Percentiles rank a stretch among this genome's conserved stretches.
Evolutionary conservation across 1,139 yeast genomes (phyloP).

Genomic region (Hanseniaspora uvarum): DNA sequence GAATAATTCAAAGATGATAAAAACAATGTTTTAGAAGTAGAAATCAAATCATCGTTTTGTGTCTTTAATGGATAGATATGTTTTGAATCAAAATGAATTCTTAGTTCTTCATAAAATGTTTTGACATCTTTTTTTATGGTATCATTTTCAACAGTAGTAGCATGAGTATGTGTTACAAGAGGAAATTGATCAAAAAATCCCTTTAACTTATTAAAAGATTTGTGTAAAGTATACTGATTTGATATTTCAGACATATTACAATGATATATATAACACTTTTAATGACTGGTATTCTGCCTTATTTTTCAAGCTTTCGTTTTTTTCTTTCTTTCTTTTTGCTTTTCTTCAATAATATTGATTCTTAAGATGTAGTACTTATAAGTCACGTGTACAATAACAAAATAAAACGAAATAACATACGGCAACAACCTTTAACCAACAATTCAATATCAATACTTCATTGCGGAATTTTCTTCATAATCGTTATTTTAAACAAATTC

Average conservation of each 20-base stretch:
- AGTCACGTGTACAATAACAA: too few species aligned
- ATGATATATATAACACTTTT: too few species aligned
- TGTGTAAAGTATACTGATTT: background rate
- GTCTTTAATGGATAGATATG: background rate
- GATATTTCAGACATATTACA: background rate
- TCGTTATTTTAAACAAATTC: too few species aligned
- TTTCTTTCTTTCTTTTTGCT: too few species aligned
- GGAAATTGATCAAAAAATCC: background rate
- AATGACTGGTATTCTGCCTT: too few species aligned
- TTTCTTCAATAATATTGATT: too few species aligned
- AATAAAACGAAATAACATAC: too few species aligned
- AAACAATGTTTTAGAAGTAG: background rate
- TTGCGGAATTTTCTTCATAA: too few species aligned
- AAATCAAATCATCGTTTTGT: background rate
- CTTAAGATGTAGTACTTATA: too few species aligned
- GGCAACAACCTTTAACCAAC: too few species aligned
- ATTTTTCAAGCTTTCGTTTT: too few species aligned
- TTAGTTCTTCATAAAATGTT: conserved; percentile 1
- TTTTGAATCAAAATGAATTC: background rate
- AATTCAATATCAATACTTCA: too few species aligned
- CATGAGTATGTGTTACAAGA: background rate
- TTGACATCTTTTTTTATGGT: background rate
- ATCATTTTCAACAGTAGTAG: background rate
- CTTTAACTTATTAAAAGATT: background rate
- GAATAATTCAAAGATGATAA: background rate